Conservation (phyloP, 768 basidiomycete genomes). For the Lyophyllum atratum region DNA sequence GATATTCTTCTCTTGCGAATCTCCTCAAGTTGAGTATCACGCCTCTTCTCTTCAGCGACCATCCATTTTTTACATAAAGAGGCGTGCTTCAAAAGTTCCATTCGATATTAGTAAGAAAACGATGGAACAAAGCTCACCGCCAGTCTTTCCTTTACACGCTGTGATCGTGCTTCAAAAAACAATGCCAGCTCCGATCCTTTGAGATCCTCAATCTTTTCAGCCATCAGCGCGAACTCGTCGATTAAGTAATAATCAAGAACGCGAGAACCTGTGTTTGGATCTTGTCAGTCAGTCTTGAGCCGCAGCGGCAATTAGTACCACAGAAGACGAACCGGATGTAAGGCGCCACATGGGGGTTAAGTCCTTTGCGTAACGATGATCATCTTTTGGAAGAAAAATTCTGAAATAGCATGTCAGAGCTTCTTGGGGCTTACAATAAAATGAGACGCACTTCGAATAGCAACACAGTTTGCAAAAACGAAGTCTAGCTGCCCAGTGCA, state of each 20-base stretch:
- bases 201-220: too few species aligned
- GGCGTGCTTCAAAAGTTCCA: background rate
- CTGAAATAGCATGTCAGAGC: background rate
- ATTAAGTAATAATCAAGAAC: background rate
- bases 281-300: background rate
- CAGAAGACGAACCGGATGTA: background rate
- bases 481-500: background rate
- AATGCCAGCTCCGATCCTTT: too few species aligned
- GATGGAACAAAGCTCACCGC: too few species aligned
- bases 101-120: too few species aligned
- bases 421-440: background rate
- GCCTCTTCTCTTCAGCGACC: background rate
- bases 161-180: too few species aligned
- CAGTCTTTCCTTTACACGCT: too few species aligned
- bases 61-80: background rate
- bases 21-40: background rate
- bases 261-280: background rate
- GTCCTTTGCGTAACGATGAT: background rate
- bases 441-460: background rate
- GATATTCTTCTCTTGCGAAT: background rate
- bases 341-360: background rate
- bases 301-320: background rate
- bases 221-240: too few species aligned
- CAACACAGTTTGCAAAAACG: background rate
- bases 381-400: background rate